Evolutionary conservation across 2,329 filamentous ascomycete genomes (phyloP).

Genomic region (Pseudocercospora vitis): DNA sequence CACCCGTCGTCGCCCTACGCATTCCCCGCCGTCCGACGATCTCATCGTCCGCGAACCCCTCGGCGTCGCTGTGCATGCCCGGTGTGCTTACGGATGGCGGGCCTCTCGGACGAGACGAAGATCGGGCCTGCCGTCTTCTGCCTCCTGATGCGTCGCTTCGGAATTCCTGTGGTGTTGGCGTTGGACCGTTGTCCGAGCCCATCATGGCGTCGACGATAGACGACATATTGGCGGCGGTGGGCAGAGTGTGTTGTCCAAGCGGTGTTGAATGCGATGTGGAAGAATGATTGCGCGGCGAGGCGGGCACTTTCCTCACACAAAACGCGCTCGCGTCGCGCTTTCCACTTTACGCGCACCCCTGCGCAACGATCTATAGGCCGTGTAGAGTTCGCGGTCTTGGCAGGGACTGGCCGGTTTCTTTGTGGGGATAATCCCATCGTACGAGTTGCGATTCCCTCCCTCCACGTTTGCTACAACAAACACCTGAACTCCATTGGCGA

Average conservation of each 20-base stretch:
- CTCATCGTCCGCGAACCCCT: slow-evolving; percentile 62
- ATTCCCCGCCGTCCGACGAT: slow-evolving; percentile 57
- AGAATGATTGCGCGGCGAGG: neutral
- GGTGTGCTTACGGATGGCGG: slow-evolving; percentile 54
- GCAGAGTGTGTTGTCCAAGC: neutral
- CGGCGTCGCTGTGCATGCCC: slow-evolving; percentile 56
- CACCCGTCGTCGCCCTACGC: slow-evolving; percentile 47
- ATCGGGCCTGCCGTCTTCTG: slow-evolving; percentile 41
- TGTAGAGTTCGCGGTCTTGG: too few relatives aligned
- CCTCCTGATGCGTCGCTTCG: slow-evolving; percentile 41
- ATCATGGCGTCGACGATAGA: slow-evolving; percentile 53
- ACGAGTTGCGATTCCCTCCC: slow-evolving; percentile 14
- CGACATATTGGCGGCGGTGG: slow-evolving; percentile 45
- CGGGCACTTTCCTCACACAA: neutral
- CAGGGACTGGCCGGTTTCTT: slow-evolving; percentile 13
- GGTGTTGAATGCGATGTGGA: neutral
- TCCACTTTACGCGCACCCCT: neutral
- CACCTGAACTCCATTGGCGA: slow-evolving; percentile 7
- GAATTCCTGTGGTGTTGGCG: slow-evolving; percentile 35
- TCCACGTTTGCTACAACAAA: neutral
- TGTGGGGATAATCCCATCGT: slow-evolving; percentile 15
- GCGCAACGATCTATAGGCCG: too few relatives aligned
- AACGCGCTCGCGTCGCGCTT: neutral
- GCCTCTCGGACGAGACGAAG: slow-evolving; percentile 55
- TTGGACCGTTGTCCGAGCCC: slow-evolving; percentile 46